Evolutionary conservation across 257 asterid species (phyloP).

Genomic region (Solanum dulcamara): DNA sequence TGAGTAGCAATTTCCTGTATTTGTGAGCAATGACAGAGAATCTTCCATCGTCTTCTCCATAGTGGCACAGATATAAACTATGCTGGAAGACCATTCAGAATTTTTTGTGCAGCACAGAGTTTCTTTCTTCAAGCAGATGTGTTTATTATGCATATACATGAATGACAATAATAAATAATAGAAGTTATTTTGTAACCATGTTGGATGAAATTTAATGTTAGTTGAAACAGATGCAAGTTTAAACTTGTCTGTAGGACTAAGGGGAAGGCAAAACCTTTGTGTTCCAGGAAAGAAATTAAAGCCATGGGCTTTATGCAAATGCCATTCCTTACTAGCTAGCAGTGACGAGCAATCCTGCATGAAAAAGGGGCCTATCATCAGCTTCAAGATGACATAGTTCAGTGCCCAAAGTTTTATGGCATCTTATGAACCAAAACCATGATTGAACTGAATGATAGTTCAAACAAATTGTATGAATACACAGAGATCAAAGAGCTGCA

Average conservation of each 20-base stretch:
- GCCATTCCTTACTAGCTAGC: slow-evolving; percentile 62
- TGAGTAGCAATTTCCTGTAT: background rate
- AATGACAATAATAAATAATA: background rate
- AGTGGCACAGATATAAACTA: background rate
- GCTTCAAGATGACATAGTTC: background rate
- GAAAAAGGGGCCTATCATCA: background rate
- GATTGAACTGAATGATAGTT: background rate
- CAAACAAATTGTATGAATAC: background rate
- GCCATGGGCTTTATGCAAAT: slow-evolving; percentile 77
- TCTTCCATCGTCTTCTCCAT: background rate
- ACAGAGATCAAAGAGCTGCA: background rate
- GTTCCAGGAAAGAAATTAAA: slow-evolving; percentile 93
- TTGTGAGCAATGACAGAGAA: background rate
- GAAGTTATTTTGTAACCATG: background rate
- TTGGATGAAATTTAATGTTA: background rate
- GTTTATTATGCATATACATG: background rate
- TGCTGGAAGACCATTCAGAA: background rate
- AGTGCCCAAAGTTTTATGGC: background rate
- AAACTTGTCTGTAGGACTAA: background rate
- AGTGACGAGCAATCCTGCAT: slow-evolving; percentile 73
- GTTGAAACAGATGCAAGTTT: background rate
- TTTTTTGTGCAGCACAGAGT: background rate
- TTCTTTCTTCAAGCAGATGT: background rate
- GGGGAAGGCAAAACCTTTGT: slow-evolving; percentile 46
- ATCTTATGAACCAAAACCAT: background rate